Percentiles rank a stretch among this genome's conserved stretches.
These are phyloP conservation scores for Calonectria hongkongensis DNA, from an alignment of 2,329 filamentous ascomycete species.

Conservation along the genomic window DNA sequence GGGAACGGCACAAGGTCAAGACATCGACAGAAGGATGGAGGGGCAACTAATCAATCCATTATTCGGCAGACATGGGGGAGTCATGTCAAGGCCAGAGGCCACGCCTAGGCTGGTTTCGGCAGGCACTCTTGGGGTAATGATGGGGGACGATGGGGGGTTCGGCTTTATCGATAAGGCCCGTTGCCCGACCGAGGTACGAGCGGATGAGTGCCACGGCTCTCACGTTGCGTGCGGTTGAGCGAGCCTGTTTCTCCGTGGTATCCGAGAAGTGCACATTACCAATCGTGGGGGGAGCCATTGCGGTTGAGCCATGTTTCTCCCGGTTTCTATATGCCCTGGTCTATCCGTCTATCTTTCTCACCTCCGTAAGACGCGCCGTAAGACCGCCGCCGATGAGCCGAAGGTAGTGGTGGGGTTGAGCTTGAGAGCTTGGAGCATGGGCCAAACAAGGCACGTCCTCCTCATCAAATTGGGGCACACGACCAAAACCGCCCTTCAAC, in stretches of 20 bases:
- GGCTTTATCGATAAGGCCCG: constrained; percentile 51
- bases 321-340: background rate
- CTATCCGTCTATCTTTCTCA: background rate
- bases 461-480: constrained; percentile 17
- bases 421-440: constrained; percentile 15
- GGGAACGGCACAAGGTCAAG: constrained; percentile 11
- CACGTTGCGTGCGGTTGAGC: background rate
- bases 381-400: constrained; percentile 38
- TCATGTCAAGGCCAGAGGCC: background rate
- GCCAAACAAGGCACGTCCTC: background rate
- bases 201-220: constrained; percentile 21
- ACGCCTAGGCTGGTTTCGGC: constrained; percentile 19
- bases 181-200: constrained; percentile 50
- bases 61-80: constrained; percentile 30
- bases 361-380: background rate
- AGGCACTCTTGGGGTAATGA: constrained; percentile 11
- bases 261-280: constrained; percentile 20
- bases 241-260: constrained; percentile 16
- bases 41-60: constrained; percentile 16
- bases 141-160: constrained; percentile 25
- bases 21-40: constrained; percentile 23
- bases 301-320: background rate
- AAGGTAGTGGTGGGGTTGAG: constrained; percentile 36
- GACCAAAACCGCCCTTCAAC: background rate
- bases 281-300: background rate